These are phyloP conservation scores for Kokia cookei DNA, from an alignment of 441 rosid genomes.

Conservation along the genomic window DNA sequence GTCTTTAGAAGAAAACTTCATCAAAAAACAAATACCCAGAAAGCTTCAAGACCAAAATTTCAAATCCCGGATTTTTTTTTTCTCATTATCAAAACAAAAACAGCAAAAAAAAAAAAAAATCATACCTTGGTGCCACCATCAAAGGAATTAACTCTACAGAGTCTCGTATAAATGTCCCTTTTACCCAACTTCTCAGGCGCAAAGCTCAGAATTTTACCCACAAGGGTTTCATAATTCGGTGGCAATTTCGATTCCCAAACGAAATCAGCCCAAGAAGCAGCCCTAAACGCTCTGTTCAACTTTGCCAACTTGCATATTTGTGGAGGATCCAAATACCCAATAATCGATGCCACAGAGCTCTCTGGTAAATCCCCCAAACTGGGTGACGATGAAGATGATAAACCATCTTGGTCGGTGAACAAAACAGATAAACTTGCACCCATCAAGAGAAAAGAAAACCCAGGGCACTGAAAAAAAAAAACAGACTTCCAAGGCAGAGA, in stretches of 20 bases:
- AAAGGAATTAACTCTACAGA: slow-evolving; percentile 45
- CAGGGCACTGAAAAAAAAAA: slow-evolving; percentile 1
- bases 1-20: not conserved
- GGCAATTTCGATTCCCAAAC: slow-evolving; percentile 75
- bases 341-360: slow-evolving; percentile 62
- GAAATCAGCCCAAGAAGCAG: slow-evolving; percentile 66
- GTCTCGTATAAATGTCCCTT: slow-evolving; percentile 61
- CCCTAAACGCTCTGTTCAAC: slow-evolving; percentile 54
- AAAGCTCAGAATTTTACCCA: slow-evolving; percentile 37
- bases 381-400: slow-evolving; percentile 9
- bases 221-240: slow-evolving; percentile 31
- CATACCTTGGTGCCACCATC: slow-evolving; percentile 73
- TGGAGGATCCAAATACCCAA: slow-evolving; percentile 59
- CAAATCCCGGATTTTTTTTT: not conserved
- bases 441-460: slow-evolving; percentile 26
- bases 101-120: not conserved
- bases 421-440: slow-evolving; percentile 50
- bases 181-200: slow-evolving; percentile 39
- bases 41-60: not conserved
- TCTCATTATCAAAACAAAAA: slow-evolving; percentile 8
- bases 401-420: slow-evolving; percentile 16
- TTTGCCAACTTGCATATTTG: slow-evolving; percentile 59
- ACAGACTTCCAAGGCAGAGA: not conserved
- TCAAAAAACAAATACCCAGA: not conserved
- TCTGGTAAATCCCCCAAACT: slow-evolving; percentile 78